Evolutionary conservation across 495 filamentous ascomycete genomes (phyloP), one percentile per base, ranked within the genome.

Genomic region (Echria macrotheca): DNA sequence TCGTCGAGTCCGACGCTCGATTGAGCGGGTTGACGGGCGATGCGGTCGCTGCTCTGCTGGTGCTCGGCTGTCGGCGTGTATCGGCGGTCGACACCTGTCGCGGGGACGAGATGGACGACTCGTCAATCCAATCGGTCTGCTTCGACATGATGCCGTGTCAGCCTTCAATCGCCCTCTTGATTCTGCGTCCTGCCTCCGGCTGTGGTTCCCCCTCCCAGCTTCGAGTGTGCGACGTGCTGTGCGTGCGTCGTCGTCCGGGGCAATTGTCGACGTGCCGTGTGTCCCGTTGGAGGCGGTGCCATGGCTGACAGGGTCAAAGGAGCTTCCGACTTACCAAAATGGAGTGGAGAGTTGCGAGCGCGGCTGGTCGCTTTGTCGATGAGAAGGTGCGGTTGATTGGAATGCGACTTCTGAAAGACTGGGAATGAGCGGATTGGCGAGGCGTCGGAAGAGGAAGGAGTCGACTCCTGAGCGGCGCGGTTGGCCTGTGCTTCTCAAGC

Each of bases 401-500:
- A 44, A 56, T 55, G 59, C 42, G 54, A 49, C 49, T 51, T 33
- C 36, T 28, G 23, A 38, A 49, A 50, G 44, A 35, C 31, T 47
- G 49, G 57, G 55, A 55, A 50, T 51, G 58, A 37, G 46, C 43
- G 47, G 60, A 58, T 57, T 61, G 59, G 53, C 42, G 38, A 45
- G 49, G 37, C 44, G 50, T 53, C 44, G 44, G 48, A 32, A 49
- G 39, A 42, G 51, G 44, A 39, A 39, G 51, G 44, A 38, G 40
- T 48, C 46, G 25, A 39, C 46, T 48, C 46, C 46, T 38, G 35
- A 47, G 46, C 31, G 46, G 46, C 45, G 44, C 32, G n/a, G 42
- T 5, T 57, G 57, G 60, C 35, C 60, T 50, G 60, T 63, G 60
- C 57, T 22, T 11, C 44, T 50, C 59, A 60, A 60, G 57, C 51